These are phyloP conservation scores for Melocanna baccifera DNA, from an alignment of 176 grass and related monocot species.

Conservation along the genomic window DNA sequence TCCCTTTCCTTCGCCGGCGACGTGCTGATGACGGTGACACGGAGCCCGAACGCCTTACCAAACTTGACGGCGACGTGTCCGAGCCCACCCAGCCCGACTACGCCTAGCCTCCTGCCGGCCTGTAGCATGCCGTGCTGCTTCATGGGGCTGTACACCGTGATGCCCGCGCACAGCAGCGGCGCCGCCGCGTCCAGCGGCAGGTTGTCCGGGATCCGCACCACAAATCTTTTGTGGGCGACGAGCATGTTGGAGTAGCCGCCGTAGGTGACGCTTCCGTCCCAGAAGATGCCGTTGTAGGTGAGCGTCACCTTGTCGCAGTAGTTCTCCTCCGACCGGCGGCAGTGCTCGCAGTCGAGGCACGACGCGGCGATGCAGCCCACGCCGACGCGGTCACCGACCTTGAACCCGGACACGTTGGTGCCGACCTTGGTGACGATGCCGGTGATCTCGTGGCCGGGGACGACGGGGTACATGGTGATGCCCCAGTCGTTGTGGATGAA, in stretches of 20 bases:
- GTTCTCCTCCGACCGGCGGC: slow-evolving; percentile 70
- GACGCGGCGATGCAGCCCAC: slow-evolving; percentile 70
- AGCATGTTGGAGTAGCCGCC: slow-evolving; percentile 78
- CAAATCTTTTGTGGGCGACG: slow-evolving; percentile 65
- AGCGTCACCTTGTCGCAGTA: slow-evolving; percentile 76
- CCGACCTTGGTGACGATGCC: slow-evolving; percentile 62
- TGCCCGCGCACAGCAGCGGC: slow-evolving; percentile 62
- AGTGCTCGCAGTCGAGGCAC: slow-evolving; percentile 72
- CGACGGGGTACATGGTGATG: slow-evolving; percentile 76
- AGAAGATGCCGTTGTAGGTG: slow-evolving; percentile 83
- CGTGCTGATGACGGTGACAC: slow-evolving; percentile 60
- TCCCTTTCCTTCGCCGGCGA: slow-evolving; percentile 70
- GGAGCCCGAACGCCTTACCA: slow-evolving; percentile 68
- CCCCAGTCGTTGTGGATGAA: slow-evolving; percentile 78
- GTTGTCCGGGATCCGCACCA: slow-evolving; percentile 50
- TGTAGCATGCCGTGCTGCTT: slow-evolving; percentile 65
- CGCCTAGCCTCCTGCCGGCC: slow-evolving; percentile 47
- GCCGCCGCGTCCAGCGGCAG: slow-evolving; percentile 62
- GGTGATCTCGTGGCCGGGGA: slow-evolving; percentile 86
- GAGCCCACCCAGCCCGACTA: slow-evolving; percentile 70
- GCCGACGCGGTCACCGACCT: slow-evolving; percentile 65
- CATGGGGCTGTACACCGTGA: slow-evolving; percentile 76
- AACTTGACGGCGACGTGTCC: slow-evolving; percentile 72
- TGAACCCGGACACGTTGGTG: slow-evolving; percentile 45
- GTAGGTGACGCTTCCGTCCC: slow-evolving; percentile 86